Evolutionary conservation across 177 flowering plant species (phyloP).

Genomic region (Vitis hybrid): DNA sequence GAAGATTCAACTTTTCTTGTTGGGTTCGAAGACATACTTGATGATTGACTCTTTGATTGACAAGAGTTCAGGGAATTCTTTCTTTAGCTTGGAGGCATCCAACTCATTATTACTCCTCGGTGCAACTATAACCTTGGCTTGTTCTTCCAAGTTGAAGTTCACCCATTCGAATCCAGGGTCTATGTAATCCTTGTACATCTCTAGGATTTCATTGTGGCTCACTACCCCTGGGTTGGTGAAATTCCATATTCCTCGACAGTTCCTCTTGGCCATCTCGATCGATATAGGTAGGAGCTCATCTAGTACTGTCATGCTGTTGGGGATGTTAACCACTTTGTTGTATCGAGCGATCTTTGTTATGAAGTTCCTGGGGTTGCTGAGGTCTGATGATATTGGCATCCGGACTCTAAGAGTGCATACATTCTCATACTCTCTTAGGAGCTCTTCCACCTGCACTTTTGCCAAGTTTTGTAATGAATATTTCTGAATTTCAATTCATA

Average conservation of each 20-base stretch:
- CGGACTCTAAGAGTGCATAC: constrained; percentile 39
- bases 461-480: neutral
- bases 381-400: constrained; percentile 43
- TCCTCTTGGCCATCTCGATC: constrained; percentile 37
- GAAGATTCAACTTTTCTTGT: constrained; percentile 21
- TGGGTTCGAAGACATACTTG: constrained; percentile 32
- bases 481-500: too few species aligned
- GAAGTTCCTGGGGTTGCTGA: constrained; percentile 34
- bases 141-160: constrained; percentile 33
- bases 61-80: constrained; percentile 32
- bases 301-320: constrained; percentile 41
- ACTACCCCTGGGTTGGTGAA: constrained; percentile 41
- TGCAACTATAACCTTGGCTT: constrained; percentile 33
- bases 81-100: constrained; percentile 34
- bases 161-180: constrained; percentile 30
- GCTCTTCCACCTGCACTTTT: constrained; percentile 33
- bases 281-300: constrained; percentile 38
- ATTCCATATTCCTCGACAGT: constrained; percentile 35
- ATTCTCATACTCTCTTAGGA: constrained; percentile 25
- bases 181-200: constrained; percentile 30
- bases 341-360: constrained; percentile 30
- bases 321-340: constrained; percentile 38
- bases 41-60: constrained; percentile 31
- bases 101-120: constrained; percentile 38
- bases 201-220: constrained; percentile 37